Base-by-base conservation (phyloP, 768 basidiomycete species). In the Suillus lakei region DNA sequence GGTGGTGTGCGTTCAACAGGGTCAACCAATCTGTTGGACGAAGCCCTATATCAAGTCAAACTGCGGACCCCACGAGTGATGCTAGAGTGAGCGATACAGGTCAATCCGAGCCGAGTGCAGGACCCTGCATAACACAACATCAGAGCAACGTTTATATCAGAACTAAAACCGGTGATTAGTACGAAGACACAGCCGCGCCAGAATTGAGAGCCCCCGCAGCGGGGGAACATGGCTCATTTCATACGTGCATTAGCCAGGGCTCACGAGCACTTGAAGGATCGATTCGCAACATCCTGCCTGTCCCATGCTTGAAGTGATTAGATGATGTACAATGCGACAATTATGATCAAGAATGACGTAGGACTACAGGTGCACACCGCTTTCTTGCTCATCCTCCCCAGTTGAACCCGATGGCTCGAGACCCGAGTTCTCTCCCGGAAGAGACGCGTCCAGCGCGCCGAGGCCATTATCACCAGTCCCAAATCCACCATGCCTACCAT, bases 401-500 rank as follows among this genome's bases (percentile, higher is more conserved):
- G 58, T n/a, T 3, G 28, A 30, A 43, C 39, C 23, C 18, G 58
- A 41, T 59, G 39, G 6, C 12, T 12, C 39, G 41, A 18, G 26
- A 12, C 28, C 18, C 28, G 39, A 59, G 58, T 18, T 59, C 10
- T 21, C 56, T 39, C 38, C 16, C 34, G 9, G 38, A 26, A 26
- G 39, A 18, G 39, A 39, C 12, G 58, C 26, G 26, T 59, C 58
- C 58, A 41, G 13, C 18, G 39, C 26, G 26, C 41, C 39, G 39
- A 41, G 58, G 18, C 58, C 58, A 59, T 41, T 59, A 59, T 39
- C 39, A 59, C 58, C 3, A 7, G 58, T 28, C 34, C 54, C 54
- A 41, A 41, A 59, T 59, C 58, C 58, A 28, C 28, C 39, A 21
- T 18, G 58, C 56, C 56, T 59, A 7, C 26, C 58, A 41, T 30